Evolutionary conservation across 768 basidiomycete species (phyloP), one percentile per base, ranked within the genome.

Genomic region (Lactarius sanguifluus): DNA sequence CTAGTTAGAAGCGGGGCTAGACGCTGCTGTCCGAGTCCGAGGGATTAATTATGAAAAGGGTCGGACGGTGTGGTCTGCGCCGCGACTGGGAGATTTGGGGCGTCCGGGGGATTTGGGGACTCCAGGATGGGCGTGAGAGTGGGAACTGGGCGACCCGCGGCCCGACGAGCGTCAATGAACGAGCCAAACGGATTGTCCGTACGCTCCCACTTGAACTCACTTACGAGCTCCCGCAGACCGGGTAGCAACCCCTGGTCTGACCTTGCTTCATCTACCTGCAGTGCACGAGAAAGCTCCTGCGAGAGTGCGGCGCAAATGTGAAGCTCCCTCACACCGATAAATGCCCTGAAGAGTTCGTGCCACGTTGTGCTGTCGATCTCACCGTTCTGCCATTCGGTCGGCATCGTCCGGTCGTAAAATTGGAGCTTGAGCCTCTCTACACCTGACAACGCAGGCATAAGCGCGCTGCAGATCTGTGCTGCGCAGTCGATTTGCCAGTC

Each of bases 401-500:
- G 57, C 36, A 40, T 20, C 20, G 0, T 3, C 13, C 1, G 12
- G 0, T 50, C 38, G 38, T 54, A 10, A 9, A 32, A 59, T 3
- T 32, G 9, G 38, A 64, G 64, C 1, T 20, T 43, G 8, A 64
- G 52, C 9, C 23, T n/a, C 15, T 64, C 38, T 5, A 41, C 50
- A 7, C 20, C 23, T 0, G 58, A 59, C 0, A 64, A 38, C 4
- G 40, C 4, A 3, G 50, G 50, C n/a, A n/a, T 36, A 25, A 64
- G 64, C 16, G 57, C 47, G 30, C 38, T n/a, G n/a, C 47, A 64
- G n/a, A 64, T 25, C 36, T 59, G 64, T 1, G 50, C 47, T 16
- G 64, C 64, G n/a, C 57, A 50, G 18, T 41, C 18, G 6, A 64
- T 34, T 34, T 64, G 57, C 64, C 64, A 54, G 28, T 64, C 50